Percentiles rank a stretch among this genome's conserved stretches.
Conservation (phyloP, 345 rosid species). For the Dipteronia sinensis region DNA sequence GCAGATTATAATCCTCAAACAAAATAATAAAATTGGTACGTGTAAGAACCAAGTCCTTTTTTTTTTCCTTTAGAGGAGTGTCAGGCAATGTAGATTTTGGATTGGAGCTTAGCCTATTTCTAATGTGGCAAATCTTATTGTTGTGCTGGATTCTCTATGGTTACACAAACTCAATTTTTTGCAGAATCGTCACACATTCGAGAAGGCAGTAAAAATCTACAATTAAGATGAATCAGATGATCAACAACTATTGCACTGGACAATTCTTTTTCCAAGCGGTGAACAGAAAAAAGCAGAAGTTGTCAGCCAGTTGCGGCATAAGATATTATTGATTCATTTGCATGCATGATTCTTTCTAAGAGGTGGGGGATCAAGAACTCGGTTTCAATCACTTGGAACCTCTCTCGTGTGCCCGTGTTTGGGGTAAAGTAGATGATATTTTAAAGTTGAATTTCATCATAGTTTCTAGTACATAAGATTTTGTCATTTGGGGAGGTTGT, state of each 20-base stretch:
- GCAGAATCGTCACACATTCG: slow-evolving; percentile 59
- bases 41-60: not conserved
- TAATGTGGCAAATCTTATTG: not conserved
- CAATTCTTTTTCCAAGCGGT: not conserved
- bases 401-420: slow-evolving; percentile 18
- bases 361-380: slow-evolving; percentile 18
- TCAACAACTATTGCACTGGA: slow-evolving; percentile 2
- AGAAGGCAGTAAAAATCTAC: slow-evolving; percentile 64
- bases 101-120: not conserved
- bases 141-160: not conserved
- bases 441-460: slow-evolving; percentile 27
- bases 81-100: not conserved
- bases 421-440: slow-evolving; percentile 25
- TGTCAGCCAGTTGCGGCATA: slow-evolving; percentile 3
- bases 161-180: slow-evolving; percentile 20
- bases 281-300: slow-evolving; percentile 7
- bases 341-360: slow-evolving; percentile 29
- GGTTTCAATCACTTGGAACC: slow-evolving; percentile 20
- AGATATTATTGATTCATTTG: not conserved
- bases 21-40: not conserved
- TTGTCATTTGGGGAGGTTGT: slow-evolving; percentile 41
- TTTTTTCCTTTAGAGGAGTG: not conserved
- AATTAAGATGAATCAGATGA: slow-evolving; percentile 34
- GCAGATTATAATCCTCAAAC: not conserved
- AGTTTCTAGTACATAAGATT: slow-evolving; percentile 39